A percentile compares a stretch with the other conserved stretches of the same genome.
Evolutionary conservation across 768 basidiomycete species (phyloP).

Genomic region (Trametes meyenii): DNA sequence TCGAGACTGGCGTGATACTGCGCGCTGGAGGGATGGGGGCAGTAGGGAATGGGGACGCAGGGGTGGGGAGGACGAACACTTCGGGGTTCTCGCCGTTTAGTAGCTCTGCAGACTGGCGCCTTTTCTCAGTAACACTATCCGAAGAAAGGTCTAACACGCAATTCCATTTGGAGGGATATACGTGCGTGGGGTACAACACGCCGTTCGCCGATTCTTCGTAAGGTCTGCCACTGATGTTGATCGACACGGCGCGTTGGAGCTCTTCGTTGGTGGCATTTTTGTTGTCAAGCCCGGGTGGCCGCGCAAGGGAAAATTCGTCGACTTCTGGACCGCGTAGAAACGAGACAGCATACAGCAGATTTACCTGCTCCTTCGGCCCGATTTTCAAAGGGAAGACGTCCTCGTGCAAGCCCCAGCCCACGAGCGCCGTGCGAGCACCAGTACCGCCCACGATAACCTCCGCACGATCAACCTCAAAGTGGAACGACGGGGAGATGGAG

Average conservation of each 20-base stretch:
- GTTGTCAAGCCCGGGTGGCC: slow-evolving; percentile 20
- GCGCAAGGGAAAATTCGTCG: slow-evolving; percentile 41
- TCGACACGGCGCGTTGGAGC: slow-evolving; percentile 76
- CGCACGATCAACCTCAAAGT: slow-evolving; percentile 77
- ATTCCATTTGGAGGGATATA: slow-evolving; percentile 89
- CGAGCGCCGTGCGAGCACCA: slow-evolving; percentile 51
- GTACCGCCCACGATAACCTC: slow-evolving; percentile 76
- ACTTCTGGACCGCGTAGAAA: slow-evolving; percentile 71
- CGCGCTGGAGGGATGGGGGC: slow-evolving; percentile 12
- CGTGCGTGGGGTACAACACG: slow-evolving; percentile 61
- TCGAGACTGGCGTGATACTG: slow-evolving; percentile 30
- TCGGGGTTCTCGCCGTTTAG: slow-evolving; percentile 6
- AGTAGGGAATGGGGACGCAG: slow-evolving; percentile 76
- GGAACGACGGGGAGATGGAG: slow-evolving; percentile 48
- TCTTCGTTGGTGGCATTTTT: slow-evolving; percentile 37
- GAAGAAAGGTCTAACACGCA: slow-evolving; percentile 80
- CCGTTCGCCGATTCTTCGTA: slow-evolving; percentile 36
- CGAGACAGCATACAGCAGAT: slow-evolving; percentile 87
- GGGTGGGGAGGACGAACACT: slow-evolving; percentile 41
- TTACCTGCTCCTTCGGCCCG: slow-evolving; percentile 79
- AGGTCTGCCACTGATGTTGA: slow-evolving; percentile 78
- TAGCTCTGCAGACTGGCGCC: slow-evolving; percentile 20
- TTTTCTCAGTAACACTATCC: slow-evolving; percentile 29
- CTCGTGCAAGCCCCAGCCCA: slow-evolving; percentile 50
- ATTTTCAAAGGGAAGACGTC: slow-evolving; percentile 72